phyloP scores from a whole-genome alignment of 148 eudicot species.

The Fagopyrum homotropicum region DNA sequence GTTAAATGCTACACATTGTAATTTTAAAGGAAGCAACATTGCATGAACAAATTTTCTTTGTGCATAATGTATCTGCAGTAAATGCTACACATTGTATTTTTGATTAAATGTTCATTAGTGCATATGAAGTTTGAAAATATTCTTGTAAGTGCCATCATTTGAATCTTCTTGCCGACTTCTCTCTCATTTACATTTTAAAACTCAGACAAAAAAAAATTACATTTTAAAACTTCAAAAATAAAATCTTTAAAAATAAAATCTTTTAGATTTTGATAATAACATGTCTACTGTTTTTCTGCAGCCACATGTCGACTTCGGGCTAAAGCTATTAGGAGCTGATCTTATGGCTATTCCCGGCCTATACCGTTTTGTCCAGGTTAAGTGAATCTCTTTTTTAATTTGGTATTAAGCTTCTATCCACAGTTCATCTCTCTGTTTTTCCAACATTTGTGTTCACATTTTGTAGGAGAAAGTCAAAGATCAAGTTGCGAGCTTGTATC shows the following conservation, averaged over 20 bases:
- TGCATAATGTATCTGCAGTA: neutral
- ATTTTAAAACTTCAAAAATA: neutral
- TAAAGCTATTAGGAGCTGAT: conserved; percentile 85
- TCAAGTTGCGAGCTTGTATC: conserved; percentile 89
- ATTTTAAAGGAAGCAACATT: neutral
- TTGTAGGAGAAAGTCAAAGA: conserved; percentile 76
- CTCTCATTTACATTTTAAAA: neutral
- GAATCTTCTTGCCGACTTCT: neutral
- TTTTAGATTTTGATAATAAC: neutral
- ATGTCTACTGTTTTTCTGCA: conserved; percentile 23
- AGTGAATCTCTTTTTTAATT: neutral
- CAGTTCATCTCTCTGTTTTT: neutral
- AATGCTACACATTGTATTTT: no score
- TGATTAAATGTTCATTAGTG: neutral
- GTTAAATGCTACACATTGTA: neutral
- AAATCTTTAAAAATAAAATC: no score
- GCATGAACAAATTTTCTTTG: neutral
- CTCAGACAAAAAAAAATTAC: neutral
- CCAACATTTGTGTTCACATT: neutral
- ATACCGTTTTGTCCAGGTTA: conserved; percentile 82
- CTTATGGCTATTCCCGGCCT: conserved; percentile 92
- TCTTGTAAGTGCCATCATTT: neutral
- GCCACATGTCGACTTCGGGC: conserved; percentile 95
- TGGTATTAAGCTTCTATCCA: neutral
- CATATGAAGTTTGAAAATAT: neutral